Evolutionary conservation across 2,329 filamentous ascomycete genomes (phyloP).

Genomic region (Fusarium tuaranense): DNA sequence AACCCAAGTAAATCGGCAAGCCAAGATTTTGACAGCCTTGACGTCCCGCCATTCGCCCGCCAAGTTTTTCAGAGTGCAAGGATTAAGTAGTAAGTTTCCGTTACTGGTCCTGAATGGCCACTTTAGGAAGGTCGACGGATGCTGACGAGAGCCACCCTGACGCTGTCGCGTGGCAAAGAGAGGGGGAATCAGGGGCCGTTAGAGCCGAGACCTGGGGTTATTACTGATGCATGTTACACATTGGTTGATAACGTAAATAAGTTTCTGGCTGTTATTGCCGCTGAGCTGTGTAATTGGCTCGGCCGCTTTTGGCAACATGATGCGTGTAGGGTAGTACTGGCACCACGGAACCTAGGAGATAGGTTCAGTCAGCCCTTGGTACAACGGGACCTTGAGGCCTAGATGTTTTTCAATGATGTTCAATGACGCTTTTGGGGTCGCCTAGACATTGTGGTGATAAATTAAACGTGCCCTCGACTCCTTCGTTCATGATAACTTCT

Average conservation of each 20-base stretch:
- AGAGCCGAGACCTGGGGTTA: neutral
- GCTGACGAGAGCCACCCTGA: neutral
- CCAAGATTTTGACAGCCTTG: neutral
- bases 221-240: neutral
- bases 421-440: too few species aligned
- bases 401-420: too few species aligned
- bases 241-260: neutral
- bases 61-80: neutral
- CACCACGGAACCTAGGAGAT: too few species aligned
- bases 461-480: neutral
- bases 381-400: too few species aligned
- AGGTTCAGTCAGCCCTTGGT: too few species aligned
- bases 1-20: neutral
- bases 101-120: neutral
- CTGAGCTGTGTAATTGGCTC: neutral
- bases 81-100: neutral
- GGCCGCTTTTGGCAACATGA: too few species aligned
- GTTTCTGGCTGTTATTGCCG: neutral
- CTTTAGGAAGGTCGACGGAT: neutral
- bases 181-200: neutral
- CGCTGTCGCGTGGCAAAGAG: neutral
- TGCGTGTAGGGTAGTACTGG: too few species aligned
- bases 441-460: neutral
- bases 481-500: neutral
- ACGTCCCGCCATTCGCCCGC: neutral